These are phyloP conservation scores for Paecilomyces dactylethromorphus DNA, from an alignment of 2,329 filamentous ascomycete species.

Conservation along the genomic window DNA sequence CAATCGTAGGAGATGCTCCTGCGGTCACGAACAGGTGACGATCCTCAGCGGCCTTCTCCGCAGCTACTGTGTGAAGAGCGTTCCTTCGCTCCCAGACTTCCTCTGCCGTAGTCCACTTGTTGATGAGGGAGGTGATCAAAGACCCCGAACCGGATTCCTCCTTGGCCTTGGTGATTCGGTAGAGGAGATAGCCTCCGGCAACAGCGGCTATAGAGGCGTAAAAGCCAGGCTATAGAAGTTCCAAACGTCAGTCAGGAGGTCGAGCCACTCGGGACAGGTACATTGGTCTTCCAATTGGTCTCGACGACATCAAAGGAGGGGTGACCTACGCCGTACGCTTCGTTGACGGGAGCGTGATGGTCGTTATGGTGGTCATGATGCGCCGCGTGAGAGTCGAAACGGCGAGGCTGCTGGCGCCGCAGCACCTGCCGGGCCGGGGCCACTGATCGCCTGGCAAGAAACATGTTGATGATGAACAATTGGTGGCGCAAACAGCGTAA, in stretches of 20 bases:
- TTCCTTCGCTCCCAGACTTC: constrained; percentile 51
- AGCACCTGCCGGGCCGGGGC: constrained; percentile 30
- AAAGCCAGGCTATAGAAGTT: constrained; percentile 37
- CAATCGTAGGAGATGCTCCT: constrained; percentile 37
- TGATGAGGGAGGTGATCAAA: constrained; percentile 43
- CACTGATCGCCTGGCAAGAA: constrained; percentile 34
- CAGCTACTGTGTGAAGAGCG: constrained; percentile 52
- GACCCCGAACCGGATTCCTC: constrained; percentile 32
- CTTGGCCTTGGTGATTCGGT: constrained; percentile 33
- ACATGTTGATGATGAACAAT: constrained; percentile 30
- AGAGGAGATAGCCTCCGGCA: constrained; percentile 35
- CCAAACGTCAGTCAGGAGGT: constrained; percentile 1
- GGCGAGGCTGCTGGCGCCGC: constrained; percentile 36
- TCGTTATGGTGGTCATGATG: constrained; percentile 26
- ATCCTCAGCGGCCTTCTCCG: constrained; percentile 59
- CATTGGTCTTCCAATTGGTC: constrained; percentile 5
- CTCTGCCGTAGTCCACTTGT: constrained; percentile 49
- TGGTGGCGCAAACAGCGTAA: constrained; percentile 14
- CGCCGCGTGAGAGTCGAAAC: constrained; percentile 37
- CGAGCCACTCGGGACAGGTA: background rate
- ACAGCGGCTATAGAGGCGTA: constrained; percentile 40
- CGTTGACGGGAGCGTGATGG: constrained; percentile 40
- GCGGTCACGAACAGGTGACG: constrained; percentile 52
- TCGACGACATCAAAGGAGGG: constrained; percentile 9
- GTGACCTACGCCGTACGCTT: constrained; percentile 39